These are phyloP conservation scores for Exophiala xenobiotica DNA, from an alignment of 2,329 filamentous ascomycete genomes.

Conservation along the genomic window DNA sequence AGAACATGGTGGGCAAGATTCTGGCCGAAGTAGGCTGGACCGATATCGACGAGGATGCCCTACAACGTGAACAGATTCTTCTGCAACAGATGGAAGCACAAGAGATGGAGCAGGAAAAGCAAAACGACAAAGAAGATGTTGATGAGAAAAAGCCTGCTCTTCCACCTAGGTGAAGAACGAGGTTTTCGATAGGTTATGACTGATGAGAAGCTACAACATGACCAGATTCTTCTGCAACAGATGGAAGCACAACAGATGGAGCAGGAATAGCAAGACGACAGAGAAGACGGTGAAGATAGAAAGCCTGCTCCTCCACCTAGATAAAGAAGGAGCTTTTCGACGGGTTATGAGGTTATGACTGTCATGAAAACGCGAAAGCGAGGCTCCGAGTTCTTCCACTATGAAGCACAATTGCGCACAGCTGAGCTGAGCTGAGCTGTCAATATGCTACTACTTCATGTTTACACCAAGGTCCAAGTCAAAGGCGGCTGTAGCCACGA, in stretches of 20 bases:
- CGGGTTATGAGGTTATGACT: no score
- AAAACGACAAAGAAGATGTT: conserved; percentile 29
- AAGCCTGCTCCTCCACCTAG: background rate
- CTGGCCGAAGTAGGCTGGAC: conserved; percentile 54
- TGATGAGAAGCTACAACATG: conserved; percentile 48
- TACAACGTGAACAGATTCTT: conserved; percentile 48
- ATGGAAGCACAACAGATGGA: conserved; percentile 40
- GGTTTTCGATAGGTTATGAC: no score
- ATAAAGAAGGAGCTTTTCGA: no score
- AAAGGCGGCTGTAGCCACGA: no score
- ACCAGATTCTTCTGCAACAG: conserved; percentile 45
- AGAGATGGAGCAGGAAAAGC: conserved; percentile 33
- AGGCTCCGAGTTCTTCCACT: no score
- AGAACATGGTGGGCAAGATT: conserved; percentile 52
- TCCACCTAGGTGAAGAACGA: background rate
- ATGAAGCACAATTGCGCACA: no score
- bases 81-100: conserved; percentile 41
- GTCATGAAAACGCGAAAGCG: no score
- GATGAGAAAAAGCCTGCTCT: background rate
- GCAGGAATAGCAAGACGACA: conserved; percentile 30
- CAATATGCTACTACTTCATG: no score
- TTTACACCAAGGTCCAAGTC: no score
- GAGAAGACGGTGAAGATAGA: conserved; percentile 9
- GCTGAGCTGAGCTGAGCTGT: no score
- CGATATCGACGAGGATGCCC: conserved; percentile 48